These are phyloP conservation scores for Grosmannia serpens DNA, from an alignment of 2,329 filamentous ascomycete genomes.

Conservation along the genomic window DNA sequence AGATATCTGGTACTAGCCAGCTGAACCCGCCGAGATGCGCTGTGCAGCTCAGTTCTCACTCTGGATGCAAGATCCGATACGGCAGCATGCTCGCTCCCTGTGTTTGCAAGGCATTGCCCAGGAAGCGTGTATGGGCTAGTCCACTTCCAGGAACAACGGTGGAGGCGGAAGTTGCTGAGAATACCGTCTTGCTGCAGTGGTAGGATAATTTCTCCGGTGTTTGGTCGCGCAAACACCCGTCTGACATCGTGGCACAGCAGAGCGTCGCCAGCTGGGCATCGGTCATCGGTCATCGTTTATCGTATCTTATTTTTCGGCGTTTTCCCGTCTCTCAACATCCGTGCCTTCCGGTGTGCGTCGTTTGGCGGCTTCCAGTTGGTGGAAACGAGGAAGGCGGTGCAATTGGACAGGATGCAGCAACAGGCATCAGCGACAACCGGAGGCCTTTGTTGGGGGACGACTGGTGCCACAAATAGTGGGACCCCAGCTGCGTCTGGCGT, in stretches of 20 bases:
- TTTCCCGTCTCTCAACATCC: neutral
- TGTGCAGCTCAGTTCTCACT: neutral
- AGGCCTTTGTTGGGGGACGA: neutral
- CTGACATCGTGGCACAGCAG: neutral
- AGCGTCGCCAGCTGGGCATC: neutral
- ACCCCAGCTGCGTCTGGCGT: neutral
- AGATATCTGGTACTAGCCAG: neutral
- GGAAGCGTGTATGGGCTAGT: too few species aligned
- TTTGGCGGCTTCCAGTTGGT: neutral
- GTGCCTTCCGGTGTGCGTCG: neutral
- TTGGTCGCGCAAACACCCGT: neutral
- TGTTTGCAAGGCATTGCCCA: too few species aligned
- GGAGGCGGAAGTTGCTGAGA: neutral
- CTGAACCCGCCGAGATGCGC: neutral
- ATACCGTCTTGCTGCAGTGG: neutral
- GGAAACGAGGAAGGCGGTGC: neutral
- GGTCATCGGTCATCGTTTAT: too few species aligned
- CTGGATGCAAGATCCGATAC: too few species aligned
- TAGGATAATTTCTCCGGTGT: neutral
- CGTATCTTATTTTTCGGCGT: neutral
- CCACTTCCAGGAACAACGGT: too few species aligned
- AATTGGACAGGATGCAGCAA: neutral
- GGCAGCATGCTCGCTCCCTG: too few species aligned
- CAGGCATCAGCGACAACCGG: neutral
- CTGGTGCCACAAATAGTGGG: neutral